Conservation (phyloP, 169 alveolate species). For the Amoebophrya sp. region DNA sequence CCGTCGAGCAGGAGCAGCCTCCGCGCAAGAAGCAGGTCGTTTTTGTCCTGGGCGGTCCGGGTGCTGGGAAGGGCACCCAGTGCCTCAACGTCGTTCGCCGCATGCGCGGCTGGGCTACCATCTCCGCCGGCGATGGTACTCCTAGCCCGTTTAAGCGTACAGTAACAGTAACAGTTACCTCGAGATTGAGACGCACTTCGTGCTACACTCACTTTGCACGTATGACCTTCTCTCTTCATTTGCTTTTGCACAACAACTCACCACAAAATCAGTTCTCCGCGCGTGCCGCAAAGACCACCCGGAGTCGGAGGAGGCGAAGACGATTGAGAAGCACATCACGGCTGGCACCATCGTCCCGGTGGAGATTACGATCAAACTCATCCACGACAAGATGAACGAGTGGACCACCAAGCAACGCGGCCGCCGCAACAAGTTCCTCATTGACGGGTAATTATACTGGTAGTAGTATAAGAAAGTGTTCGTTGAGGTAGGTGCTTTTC, state of each 20-base stretch:
- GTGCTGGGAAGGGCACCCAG: not conserved
- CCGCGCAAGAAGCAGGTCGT: not conserved
- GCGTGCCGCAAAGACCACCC: not conserved
- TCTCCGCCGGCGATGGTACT: not conserved
- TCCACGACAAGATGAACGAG: not conserved
- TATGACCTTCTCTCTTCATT: no score
- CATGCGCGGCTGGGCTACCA: not conserved
- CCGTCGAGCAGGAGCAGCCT: not conserved
- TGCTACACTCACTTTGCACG: no score
- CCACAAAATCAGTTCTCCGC: not conserved
- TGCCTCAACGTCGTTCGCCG: not conserved
- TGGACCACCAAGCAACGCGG: not conserved
- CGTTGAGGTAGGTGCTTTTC: no score
- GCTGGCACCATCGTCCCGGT: not conserved
- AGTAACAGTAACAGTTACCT: no score
- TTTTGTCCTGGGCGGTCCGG: not conserved
- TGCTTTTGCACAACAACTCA: no score
- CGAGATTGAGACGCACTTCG: no score
- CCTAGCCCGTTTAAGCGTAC: no score
- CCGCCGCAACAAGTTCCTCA: not conserved
- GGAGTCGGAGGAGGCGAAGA: not conserved
- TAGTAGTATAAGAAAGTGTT: no score
- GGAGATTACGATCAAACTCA: not conserved
- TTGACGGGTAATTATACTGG: slow-evolving; percentile 3
- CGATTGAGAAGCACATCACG: not conserved